Percentiles rank a stretch among this genome's conserved stretches.
phyloP scores from a whole-genome alignment of 805 yeast genomes.

The Citeromyces nyonsensis region DNA sequence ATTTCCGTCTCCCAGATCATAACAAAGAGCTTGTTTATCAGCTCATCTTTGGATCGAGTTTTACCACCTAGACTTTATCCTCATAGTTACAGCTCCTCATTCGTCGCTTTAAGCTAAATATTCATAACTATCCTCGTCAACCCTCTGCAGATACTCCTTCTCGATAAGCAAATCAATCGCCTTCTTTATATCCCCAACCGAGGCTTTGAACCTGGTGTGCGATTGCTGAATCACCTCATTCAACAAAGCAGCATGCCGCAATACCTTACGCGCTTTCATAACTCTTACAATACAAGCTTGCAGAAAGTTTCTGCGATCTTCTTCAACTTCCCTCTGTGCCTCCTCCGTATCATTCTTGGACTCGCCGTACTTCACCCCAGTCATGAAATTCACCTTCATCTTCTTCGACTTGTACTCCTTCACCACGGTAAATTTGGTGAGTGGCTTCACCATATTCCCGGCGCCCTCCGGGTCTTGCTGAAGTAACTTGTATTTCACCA shows the following conservation, averaged over 20 bases:
- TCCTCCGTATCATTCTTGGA: slow-evolving; percentile 58
- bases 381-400: slow-evolving; percentile 59
- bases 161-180: slow-evolving; percentile 79
- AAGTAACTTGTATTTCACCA: slow-evolving; percentile 64
- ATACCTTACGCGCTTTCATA: slow-evolving; percentile 82
- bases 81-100: background rate
- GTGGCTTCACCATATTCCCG: slow-evolving; percentile 31
- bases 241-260: slow-evolving; percentile 66
- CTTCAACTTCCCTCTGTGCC: slow-evolving; percentile 68
- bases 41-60: too few relatives aligned
- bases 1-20: slow-evolving; percentile 1
- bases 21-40: too few relatives aligned
- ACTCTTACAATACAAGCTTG: slow-evolving; percentile 92
- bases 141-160: slow-evolving; percentile 69
- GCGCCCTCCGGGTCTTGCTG: slow-evolving; percentile 49
- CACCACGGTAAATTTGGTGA: slow-evolving; percentile 54
- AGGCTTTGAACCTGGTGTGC: slow-evolving; percentile 64
- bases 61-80: too few relatives aligned
- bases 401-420: slow-evolving; percentile 76
- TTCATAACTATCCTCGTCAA: slow-evolving; percentile 58
- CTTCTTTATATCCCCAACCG: slow-evolving; percentile 72
- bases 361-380: slow-evolving; percentile 23
- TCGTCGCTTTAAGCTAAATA: slow-evolving; percentile 47
- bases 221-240: slow-evolving; percentile 84
- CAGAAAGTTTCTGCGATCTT: slow-evolving; percentile 71